A percentile compares a stretch with the other conserved stretches of the same genome.
Conservation (phyloP, 345 rosid genomes). For the Citrus trifoliata region DNA sequence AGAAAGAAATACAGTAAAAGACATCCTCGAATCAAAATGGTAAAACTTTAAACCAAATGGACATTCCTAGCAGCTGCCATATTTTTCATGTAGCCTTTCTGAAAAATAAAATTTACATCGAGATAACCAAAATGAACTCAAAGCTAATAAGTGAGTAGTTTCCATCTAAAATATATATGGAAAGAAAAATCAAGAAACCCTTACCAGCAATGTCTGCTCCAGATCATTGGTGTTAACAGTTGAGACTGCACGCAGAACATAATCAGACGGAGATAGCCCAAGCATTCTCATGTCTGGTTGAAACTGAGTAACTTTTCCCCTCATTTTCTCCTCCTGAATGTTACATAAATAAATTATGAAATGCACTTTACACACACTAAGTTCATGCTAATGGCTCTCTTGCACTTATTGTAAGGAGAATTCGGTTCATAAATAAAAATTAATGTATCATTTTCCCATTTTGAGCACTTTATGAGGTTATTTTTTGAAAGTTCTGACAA, state of each 20-base stretch:
- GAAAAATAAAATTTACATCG: neutral
- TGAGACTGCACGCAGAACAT: constrained; percentile 69
- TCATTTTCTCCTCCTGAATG: constrained; percentile 70
- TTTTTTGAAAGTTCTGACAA: neutral
- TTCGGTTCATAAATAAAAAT: neutral
- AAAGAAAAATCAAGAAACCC: neutral
- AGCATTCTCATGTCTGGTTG: constrained; percentile 66
- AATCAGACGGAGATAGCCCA: constrained; percentile 78
- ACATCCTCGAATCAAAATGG: neutral
- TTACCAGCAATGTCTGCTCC: constrained; percentile 90
- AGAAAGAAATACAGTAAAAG: neutral
- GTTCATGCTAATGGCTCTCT: neutral
- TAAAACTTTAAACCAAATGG: neutral
- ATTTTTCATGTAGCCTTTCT: neutral
- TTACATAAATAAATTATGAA: constrained; percentile 8
- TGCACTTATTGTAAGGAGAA: neutral
- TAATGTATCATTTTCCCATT: neutral
- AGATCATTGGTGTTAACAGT: constrained; percentile 76
- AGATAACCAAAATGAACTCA: neutral
- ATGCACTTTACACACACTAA: neutral
- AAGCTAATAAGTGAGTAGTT: neutral
- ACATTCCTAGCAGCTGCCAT: neutral
- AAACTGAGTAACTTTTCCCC: constrained; percentile 49
- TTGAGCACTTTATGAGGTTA: neutral
- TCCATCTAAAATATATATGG: neutral